Conservation (phyloP, 2,329 filamentous ascomycete species). For the Aspergillus vadensis region DNA sequence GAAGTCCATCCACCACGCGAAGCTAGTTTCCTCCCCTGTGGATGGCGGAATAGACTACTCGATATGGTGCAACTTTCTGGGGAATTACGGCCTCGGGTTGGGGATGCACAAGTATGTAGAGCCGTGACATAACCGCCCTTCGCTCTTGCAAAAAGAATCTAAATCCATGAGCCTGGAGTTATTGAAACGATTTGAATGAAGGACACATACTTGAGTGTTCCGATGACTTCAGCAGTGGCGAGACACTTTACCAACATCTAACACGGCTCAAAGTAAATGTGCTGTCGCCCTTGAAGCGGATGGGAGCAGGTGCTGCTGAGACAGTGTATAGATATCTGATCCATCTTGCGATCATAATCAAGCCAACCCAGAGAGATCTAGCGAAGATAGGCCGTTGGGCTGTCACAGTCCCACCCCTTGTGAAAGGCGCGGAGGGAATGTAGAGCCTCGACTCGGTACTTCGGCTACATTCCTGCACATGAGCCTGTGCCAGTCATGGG, state of each 20-base stretch:
- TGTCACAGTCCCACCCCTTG: not conserved
- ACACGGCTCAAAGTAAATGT: not conserved
- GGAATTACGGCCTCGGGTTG: not conserved
- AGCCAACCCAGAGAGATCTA: not conserved
- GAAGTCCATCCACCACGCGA: not conserved
- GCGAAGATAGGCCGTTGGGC: not conserved
- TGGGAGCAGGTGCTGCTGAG: not conserved
- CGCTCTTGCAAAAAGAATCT: not conserved
- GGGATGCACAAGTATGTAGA: not conserved
- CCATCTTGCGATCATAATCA: not conserved
- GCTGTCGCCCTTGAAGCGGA: not conserved
- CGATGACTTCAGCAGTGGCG: not conserved
- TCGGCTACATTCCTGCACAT: not conserved
- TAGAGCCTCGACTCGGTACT: not conserved
- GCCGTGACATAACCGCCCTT: not conserved
- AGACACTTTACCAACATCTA: not conserved
- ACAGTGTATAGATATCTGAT: not conserved
- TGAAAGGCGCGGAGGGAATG: not conserved
- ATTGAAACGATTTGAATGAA: not conserved
- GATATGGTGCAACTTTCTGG: not conserved
- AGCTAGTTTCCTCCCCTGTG: not conserved
- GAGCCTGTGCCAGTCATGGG: not conserved
- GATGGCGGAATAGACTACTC: conserved; percentile 1
- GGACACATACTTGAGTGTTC: not conserved
- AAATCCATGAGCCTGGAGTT: not conserved